phyloP scores from a whole-genome alignment of 176 grass and related monocot genomes.

The Eleusine coracana region DNA sequence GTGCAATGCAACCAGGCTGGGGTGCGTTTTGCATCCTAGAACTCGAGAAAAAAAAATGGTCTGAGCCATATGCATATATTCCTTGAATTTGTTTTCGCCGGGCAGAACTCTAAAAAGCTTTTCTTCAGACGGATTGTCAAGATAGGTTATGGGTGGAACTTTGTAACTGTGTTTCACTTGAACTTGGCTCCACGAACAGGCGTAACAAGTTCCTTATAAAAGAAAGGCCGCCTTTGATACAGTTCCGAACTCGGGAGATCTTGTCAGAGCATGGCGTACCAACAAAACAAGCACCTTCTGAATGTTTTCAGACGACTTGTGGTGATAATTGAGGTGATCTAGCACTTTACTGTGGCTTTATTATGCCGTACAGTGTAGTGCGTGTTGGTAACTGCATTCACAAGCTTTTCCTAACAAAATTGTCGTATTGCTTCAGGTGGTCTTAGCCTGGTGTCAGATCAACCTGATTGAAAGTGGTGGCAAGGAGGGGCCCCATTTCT shows the following conservation, averaged over 20 bases:
- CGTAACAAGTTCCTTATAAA: too few species aligned
- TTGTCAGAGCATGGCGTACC: constrained; percentile 20
- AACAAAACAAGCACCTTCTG: constrained; percentile 42
- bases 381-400: constrained; percentile 42
- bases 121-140: too few species aligned
- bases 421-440: constrained; percentile 39
- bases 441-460: constrained; percentile 30
- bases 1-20: too few species aligned
- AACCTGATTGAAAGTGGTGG: constrained; percentile 28
- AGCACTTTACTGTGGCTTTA: constrained; percentile 28
- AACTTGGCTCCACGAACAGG: too few species aligned
- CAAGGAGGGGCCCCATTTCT: neutral
- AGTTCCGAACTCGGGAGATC: constrained; percentile 22
- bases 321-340: constrained; percentile 26
- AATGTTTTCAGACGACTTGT: constrained; percentile 35
- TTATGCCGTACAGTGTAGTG: constrained; percentile 34
- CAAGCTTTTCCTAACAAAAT: constrained; percentile 41
- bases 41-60: too few species aligned
- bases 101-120: too few species aligned
- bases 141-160: too few species aligned
- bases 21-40: too few species aligned
- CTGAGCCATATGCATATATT: too few species aligned
- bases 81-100: too few species aligned
- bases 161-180: too few species aligned
- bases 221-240: neutral